Percentiles rank a stretch among this genome's conserved stretches.
phyloP scores from a whole-genome alignment of 768 basidiomycete species.

The Trametes cinnabarina region DNA sequence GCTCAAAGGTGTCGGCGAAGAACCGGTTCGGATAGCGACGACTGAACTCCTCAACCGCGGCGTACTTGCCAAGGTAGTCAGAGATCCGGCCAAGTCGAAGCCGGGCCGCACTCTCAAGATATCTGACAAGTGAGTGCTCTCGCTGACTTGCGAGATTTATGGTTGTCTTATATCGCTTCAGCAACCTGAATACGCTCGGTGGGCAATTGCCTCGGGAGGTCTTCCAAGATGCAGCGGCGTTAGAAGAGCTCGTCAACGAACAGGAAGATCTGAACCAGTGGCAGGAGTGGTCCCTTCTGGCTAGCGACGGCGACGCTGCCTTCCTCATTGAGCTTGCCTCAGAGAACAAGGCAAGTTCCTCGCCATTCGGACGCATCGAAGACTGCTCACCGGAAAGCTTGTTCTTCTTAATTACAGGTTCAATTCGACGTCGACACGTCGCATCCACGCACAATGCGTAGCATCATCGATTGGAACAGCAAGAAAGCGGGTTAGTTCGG shows the following conservation, averaged over 20 bases:
- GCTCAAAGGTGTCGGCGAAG: slow-evolving; percentile 56
- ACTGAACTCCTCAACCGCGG: slow-evolving; percentile 61
- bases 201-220: slow-evolving; percentile 63
- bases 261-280: slow-evolving; percentile 42
- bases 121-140: slow-evolving; percentile 57
- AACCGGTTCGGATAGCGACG: slow-evolving; percentile 53
- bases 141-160: background rate
- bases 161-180: background rate
- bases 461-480: slow-evolving; percentile 76
- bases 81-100: slow-evolving; percentile 57
- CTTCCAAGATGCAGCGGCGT: slow-evolving; percentile 65
- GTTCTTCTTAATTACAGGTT: slow-evolving; percentile 44
- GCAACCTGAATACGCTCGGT: slow-evolving; percentile 66
- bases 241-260: slow-evolving; percentile 52
- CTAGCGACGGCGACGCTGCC: slow-evolving; percentile 79
- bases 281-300: slow-evolving; percentile 77
- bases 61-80: slow-evolving; percentile 62
- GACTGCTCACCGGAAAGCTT: background rate
- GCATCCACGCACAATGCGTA: slow-evolving; percentile 53
- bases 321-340: slow-evolving; percentile 80
- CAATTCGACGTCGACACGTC: slow-evolving; percentile 71
- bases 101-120: slow-evolving; percentile 78
- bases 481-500: slow-evolving; percentile 74
- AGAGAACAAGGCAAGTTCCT: slow-evolving; percentile 58
- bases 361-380: background rate